A percentile compares a stretch with the other conserved stretches of the same genome.
Evolutionary conservation across 2,329 filamentous ascomycete species (phyloP).

Genomic region (Beauveria pseudobassiana): DNA sequence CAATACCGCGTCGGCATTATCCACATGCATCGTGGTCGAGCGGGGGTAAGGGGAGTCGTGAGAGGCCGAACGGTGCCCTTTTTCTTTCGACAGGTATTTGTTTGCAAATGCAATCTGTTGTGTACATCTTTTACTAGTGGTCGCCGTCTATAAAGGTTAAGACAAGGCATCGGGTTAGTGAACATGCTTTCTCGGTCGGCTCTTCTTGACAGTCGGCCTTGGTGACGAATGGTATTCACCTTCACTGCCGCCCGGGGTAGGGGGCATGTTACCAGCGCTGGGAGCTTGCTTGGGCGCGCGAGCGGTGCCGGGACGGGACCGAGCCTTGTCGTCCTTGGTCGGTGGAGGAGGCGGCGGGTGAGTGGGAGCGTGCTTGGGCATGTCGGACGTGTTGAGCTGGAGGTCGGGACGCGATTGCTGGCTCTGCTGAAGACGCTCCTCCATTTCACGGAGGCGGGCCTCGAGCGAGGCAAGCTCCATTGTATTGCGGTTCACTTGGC

Average conservation of each 20-base stretch:
- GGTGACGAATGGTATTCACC: slow-evolving; percentile 44
- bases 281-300: slow-evolving; percentile 44
- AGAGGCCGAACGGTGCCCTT: background rate
- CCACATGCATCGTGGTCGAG: background rate
- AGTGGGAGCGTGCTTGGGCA: slow-evolving; percentile 19
- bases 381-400: slow-evolving; percentile 13
- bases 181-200: background rate
- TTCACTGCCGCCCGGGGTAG: slow-evolving; percentile 55
- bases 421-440: slow-evolving; percentile 57
- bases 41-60: background rate
- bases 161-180: background rate
- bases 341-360: slow-evolving; percentile 19
- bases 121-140: slow-evolving; percentile 10
- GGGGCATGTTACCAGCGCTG: slow-evolving; percentile 49
- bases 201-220: background rate
- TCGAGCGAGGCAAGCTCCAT: slow-evolving; percentile 83
- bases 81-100: background rate
- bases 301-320: slow-evolving; percentile 48
- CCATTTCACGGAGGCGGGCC: slow-evolving; percentile 74
- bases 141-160: slow-evolving; percentile 13
- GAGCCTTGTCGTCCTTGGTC: slow-evolving; percentile 27
- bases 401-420: slow-evolving; percentile 16
- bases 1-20: background rate
- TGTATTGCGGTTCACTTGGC: slow-evolving; percentile 64
- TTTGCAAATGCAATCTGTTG: background rate